A percentile compares a stretch with the other conserved stretches of the same genome.
Evolutionary conservation across 495 filamentous ascomycete genomes (phyloP).

Genomic region (Podospora pseudoanserina): DNA sequence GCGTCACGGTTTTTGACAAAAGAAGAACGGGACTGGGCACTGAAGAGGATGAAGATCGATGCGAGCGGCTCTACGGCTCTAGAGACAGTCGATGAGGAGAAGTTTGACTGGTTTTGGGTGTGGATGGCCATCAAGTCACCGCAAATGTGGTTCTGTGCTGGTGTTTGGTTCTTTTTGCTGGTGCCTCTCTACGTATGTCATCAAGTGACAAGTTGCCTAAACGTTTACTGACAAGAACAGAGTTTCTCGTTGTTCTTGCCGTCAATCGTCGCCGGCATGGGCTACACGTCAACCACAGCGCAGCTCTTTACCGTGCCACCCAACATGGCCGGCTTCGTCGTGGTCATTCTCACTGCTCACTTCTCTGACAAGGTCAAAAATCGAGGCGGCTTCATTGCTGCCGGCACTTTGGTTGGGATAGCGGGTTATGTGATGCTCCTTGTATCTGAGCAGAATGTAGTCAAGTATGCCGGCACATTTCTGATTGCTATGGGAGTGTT

Average conservation of each 20-base stretch:
- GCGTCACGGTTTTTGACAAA: constrained; percentile 39
- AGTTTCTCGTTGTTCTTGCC: constrained; percentile 41
- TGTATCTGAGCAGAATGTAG: constrained; percentile 39
- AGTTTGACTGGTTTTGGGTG: constrained; percentile 43
- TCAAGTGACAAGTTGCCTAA: background rate
- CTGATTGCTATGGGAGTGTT: constrained; percentile 59
- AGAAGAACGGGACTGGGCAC: constrained; percentile 35
- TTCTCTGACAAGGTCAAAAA: constrained; percentile 45
- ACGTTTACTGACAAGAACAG: constrained; percentile 3
- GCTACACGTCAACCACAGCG: constrained; percentile 49
- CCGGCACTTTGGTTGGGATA: constrained; percentile 40
- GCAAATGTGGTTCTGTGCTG: constrained; percentile 40
- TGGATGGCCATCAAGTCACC: constrained; percentile 40
- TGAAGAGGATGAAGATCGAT: constrained; percentile 42
- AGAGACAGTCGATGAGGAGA: constrained; percentile 41
- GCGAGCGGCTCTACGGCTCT: constrained; percentile 36
- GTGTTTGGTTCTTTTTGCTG: constrained; percentile 44
- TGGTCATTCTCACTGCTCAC: constrained; percentile 46
- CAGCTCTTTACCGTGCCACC: constrained; percentile 55
- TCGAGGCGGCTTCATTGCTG: constrained; percentile 54
- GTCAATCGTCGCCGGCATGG: constrained; percentile 53
- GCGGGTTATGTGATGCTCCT: constrained; percentile 58
- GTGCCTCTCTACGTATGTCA: constrained; percentile 33
- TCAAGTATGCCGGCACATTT: constrained; percentile 57
- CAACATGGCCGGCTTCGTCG: constrained; percentile 47